Evolutionary conservation across 2,329 filamentous ascomycete species (phyloP).

Genomic region (Aphanocladium album): DNA sequence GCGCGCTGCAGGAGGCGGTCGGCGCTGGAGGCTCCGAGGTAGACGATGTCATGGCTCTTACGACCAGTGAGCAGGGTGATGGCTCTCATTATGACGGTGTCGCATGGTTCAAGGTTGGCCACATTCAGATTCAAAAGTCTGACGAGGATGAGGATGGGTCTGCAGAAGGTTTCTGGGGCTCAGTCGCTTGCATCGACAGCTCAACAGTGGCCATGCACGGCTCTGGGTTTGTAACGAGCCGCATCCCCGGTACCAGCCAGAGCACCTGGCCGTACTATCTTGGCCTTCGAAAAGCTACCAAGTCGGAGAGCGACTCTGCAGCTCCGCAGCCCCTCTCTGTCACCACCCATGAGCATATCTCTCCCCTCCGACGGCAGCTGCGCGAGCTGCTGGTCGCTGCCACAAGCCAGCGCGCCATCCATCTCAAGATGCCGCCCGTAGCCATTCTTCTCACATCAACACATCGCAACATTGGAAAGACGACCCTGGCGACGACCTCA

Average conservation of each 20-base stretch:
- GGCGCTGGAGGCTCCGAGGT: conserved; percentile 58
- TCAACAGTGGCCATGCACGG: conserved; percentile 85
- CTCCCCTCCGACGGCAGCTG: conserved; percentile 63
- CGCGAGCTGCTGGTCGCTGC: conserved; percentile 83
- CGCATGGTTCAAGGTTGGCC: conserved; percentile 89
- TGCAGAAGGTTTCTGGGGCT: conserved; percentile 73
- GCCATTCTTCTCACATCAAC: conserved; percentile 86
- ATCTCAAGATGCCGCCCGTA: conserved; percentile 80
- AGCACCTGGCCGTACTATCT: conserved; percentile 90
- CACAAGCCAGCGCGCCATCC: conserved; percentile 80
- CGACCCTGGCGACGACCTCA: conserved; percentile 68
- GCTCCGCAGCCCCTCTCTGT: conserved; percentile 39
- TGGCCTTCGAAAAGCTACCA: conserved; percentile 64
- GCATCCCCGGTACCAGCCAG: conserved; percentile 68
- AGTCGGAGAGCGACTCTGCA: conserved; percentile 30
- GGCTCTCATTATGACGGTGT: conserved; percentile 51
- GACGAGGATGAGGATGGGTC: conserved; percentile 55
- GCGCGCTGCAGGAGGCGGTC: conserved; percentile 70
- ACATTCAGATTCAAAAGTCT: conserved; percentile 54
- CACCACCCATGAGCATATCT: conserved; percentile 45
- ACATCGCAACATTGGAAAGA: conserved; percentile 89
- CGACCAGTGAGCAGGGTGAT: conserved; percentile 32
- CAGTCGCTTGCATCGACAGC: conserved; percentile 79
- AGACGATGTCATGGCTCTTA: conserved; percentile 62
- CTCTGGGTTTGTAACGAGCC: conserved; percentile 79